phyloP scores from a whole-genome alignment of 2,329 filamentous ascomycete species.

The Paraphaeosphaeria sporulosa region DNA sequence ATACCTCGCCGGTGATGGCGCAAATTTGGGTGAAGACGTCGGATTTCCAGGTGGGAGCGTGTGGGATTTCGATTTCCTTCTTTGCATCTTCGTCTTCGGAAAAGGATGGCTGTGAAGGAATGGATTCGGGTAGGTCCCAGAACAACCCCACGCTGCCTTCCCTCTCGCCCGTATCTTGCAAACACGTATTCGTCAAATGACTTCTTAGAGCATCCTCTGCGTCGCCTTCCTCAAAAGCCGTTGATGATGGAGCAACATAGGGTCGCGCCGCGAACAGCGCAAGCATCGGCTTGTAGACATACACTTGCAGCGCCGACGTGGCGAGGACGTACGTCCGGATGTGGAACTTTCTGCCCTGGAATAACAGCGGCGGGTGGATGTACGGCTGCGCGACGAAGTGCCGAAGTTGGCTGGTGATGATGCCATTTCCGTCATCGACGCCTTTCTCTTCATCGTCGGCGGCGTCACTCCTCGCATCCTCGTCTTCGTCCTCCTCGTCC shows the following conservation, averaged over 20 bases:
- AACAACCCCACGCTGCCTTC: constrained; percentile 76
- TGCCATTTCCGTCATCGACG: constrained; percentile 53
- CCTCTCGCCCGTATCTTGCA: constrained; percentile 68
- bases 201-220: constrained; percentile 64
- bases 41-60: constrained; percentile 57
- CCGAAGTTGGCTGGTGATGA: constrained; percentile 88
- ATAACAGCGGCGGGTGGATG: constrained; percentile 85
- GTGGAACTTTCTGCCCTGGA: constrained; percentile 80
- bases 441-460: constrained; percentile 38
- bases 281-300: constrained; percentile 90
- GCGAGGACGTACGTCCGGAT: constrained; percentile 91
- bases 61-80: background rate
- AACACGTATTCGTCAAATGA: constrained; percentile 94
- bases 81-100: background rate
- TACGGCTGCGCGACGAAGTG: constrained; percentile 98
- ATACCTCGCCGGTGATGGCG: constrained; percentile 75
- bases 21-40: constrained; percentile 78
- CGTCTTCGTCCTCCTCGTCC: constrained; percentile 37
- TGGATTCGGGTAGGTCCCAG: constrained; percentile 67
- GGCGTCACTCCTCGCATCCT: constrained; percentile 29
- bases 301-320: constrained; percentile 77
- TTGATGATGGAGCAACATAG: constrained; percentile 70
- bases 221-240: constrained; percentile 25
- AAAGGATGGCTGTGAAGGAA: constrained; percentile 25
- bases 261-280: constrained; percentile 84